phyloP scores from a whole-genome alignment of 2,329 filamentous ascomycete genomes.

The Arthrobotrys musiformis region DNA sequence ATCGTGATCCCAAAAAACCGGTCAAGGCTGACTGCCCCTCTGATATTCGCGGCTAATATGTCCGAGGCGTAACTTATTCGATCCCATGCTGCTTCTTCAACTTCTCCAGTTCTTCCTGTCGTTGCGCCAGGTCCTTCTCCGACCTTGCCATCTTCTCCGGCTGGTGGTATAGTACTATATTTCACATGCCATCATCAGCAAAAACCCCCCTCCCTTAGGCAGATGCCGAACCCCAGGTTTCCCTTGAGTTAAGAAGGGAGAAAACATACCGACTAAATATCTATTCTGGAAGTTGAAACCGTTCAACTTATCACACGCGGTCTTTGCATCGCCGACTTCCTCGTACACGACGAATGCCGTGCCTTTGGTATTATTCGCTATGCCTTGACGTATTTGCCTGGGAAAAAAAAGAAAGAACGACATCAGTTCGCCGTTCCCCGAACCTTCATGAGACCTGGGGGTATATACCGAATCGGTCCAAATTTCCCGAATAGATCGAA shows the following conservation, averaged over 20 bases:
- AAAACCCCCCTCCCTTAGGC: not conserved
- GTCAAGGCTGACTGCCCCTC: not conserved
- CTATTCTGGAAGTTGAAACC: conserved; percentile 99
- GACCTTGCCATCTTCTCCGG: conserved; percentile 83
- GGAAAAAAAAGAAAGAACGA: not conserved
- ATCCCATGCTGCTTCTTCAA: conserved; percentile 98
- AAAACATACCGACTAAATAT: conserved; percentile 91
- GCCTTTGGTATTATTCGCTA: conserved; percentile 96
- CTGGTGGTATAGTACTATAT: conserved; percentile 77
- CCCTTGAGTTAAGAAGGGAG: too few relatives aligned
- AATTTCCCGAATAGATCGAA: conserved; percentile 99
- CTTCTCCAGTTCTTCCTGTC: conserved; percentile 96
- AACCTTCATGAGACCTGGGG: too few relatives aligned
- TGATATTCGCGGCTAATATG: not conserved
- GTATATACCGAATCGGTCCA: conserved; percentile 85
- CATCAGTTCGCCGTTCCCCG: not conserved
- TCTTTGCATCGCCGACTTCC: conserved; percentile 98
- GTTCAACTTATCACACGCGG: conserved; percentile 99
- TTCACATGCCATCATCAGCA: conserved; percentile 16
- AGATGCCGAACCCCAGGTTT: not conserved
- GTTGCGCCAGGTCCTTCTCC: conserved; percentile 91
- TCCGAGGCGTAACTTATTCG: conserved; percentile 77
- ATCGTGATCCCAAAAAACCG: conserved; percentile 1
- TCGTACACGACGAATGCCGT: conserved; percentile 99
- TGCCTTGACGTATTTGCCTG: conserved; percentile 98